Conservation (phyloP, 768 basidiomycete genomes). For the Suillus weaverae region DNA sequence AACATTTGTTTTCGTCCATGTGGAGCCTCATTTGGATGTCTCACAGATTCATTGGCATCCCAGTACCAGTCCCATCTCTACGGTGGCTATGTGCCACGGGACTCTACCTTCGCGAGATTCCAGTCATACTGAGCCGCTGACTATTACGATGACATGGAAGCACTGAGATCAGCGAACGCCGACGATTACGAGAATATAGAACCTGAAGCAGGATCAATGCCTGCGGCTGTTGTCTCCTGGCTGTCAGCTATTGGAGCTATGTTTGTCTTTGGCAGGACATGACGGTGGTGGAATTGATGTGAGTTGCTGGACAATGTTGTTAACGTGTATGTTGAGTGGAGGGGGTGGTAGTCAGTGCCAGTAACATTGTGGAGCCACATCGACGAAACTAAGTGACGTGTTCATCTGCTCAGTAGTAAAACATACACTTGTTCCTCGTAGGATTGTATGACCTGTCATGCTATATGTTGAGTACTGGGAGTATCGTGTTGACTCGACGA, state of each 20-base stretch:
- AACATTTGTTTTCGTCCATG: no score
- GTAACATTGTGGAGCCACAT: background rate
- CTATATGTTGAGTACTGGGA: background rate
- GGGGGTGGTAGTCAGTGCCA: background rate
- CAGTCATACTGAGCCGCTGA: conserved; percentile 12
- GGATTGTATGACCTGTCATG: background rate
- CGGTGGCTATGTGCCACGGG: conserved; percentile 10
- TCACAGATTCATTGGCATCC: conserved; percentile 11
- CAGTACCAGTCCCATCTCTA: conserved; percentile 10
- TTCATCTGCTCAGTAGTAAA: background rate
- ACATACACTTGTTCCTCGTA: background rate
- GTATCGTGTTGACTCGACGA: no score
- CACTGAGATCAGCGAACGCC: background rate
- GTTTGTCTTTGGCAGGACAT: conserved; percentile 7
- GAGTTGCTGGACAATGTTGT: background rate
- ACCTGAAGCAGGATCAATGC: background rate
- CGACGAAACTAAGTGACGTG: background rate
- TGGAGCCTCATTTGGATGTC: no score
- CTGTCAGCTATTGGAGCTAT: background rate
- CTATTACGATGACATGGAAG: background rate
- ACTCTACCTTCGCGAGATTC: conserved; percentile 7
- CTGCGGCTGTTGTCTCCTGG: background rate
- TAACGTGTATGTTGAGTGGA: background rate
- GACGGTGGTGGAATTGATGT: background rate
- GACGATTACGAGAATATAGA: background rate